These are phyloP conservation scores for Salix suchowensis DNA, from an alignment of 345 rosid species.

Conservation along the genomic window DNA sequence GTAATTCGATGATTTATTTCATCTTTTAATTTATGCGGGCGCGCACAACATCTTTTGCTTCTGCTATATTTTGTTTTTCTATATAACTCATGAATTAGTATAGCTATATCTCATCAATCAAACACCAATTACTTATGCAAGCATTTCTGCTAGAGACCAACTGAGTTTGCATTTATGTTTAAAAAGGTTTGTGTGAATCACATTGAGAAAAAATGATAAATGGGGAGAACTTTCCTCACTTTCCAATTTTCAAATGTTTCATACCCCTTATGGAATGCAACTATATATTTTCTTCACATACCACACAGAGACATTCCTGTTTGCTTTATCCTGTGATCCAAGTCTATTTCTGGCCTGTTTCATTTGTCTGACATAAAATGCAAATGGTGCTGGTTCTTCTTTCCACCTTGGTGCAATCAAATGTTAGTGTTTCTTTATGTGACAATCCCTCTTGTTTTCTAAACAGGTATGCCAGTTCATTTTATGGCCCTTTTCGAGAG, in stretches of 20 bases:
- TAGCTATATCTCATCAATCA: not conserved
- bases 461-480: constrained; percentile 88
- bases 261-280: not conserved
- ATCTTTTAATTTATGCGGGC: not conserved
- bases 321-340: not conserved
- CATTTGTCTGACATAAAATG: not conserved
- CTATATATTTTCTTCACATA: not conserved
- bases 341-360: not conserved
- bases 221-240: not conserved
- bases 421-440: constrained; percentile 10
- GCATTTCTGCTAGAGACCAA: not conserved
- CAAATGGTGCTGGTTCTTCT: not conserved
- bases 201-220: not conserved
- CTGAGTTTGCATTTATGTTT: not conserved
- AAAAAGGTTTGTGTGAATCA: not conserved
- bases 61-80: not conserved
- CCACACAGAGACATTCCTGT: not conserved
- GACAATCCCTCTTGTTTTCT: constrained; percentile 1
- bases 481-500: constrained; percentile 94
- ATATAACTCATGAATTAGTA: not conserved
- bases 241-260: not conserved
- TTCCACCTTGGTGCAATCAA: not conserved
- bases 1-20: constrained; percentile 32
- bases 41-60: too few species aligned
- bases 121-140: not conserved